Conservation (phyloP, 164 flowering plant genomes). For the Umbellularia californica region DNA sequence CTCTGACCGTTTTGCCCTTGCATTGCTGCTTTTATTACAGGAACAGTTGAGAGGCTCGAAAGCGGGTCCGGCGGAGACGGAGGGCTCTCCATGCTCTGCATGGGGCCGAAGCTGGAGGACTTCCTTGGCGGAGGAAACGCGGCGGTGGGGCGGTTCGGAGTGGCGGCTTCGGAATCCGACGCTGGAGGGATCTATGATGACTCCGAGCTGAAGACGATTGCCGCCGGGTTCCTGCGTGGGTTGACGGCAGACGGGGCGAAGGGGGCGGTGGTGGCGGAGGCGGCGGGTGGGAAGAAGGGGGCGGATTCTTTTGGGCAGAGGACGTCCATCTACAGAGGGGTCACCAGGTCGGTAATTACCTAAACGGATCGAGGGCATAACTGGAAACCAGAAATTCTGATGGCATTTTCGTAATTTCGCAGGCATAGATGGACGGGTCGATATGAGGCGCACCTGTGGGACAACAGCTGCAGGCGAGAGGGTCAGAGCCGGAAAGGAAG, state of each 20-base stretch:
- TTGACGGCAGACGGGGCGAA: constrained; percentile 16
- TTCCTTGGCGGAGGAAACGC: constrained; percentile 40
- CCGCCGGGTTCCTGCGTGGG: constrained; percentile 49
- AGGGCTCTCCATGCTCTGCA: constrained; percentile 30
- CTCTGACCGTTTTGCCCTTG: neutral
- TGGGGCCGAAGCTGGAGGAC: constrained; percentile 57
- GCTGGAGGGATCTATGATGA: constrained; percentile 25
- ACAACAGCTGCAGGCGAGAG: constrained; percentile 80
- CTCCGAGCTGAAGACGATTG: constrained; percentile 53
- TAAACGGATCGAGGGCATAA: neutral
- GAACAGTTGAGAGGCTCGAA: constrained; percentile 11
- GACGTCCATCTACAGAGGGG: constrained; percentile 75
- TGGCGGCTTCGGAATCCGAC: constrained; percentile 1
- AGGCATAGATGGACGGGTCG: constrained; percentile 87
- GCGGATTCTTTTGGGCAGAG: constrained; percentile 70
- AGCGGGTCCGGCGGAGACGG: constrained; percentile 10
- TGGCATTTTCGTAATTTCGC: constrained; percentile 2
- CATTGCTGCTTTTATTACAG: neutral
- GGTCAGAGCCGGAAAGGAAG: constrained; percentile 80
- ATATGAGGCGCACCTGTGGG: constrained; percentile 88
- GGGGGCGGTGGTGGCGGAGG: constrained; percentile 13
- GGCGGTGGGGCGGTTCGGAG: constrained; percentile 8
- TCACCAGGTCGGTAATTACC: constrained; percentile 42
- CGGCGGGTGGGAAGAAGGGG: constrained; percentile 35
- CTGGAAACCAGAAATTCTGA: neutral